phyloP scores from a whole-genome alignment of 768 basidiomycete genomes.

The Pisolithus microcarpus region DNA sequence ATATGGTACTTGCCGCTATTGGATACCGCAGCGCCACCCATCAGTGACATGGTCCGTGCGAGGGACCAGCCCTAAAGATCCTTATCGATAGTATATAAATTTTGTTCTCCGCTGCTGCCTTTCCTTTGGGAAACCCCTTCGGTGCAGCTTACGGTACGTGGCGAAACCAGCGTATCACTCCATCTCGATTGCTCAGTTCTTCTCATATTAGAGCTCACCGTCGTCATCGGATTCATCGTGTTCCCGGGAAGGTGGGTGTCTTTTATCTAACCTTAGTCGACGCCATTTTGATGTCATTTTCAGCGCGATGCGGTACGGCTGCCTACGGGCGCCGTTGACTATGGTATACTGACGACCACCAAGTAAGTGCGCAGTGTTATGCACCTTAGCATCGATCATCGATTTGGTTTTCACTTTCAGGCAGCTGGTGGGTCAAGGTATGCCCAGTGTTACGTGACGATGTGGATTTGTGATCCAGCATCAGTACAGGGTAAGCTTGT shows the following conservation, averaged over 20 bases:
- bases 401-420: too few relatives aligned
- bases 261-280: too few relatives aligned
- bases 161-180: conserved; percentile 2
- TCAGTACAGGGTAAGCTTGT: too few relatives aligned
- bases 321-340: too few relatives aligned
- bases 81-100: conserved; percentile 9
- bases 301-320: not conserved
- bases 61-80: conserved; percentile 26
- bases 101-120: not conserved
- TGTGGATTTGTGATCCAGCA: too few relatives aligned
- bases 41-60: conserved; percentile 10
- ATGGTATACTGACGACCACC: too few relatives aligned
- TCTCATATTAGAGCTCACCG: not conserved
- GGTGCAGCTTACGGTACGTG: conserved; percentile 11
- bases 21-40: not conserved
- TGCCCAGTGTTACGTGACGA: too few relatives aligned
- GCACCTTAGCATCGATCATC: too few relatives aligned
- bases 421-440: too few relatives aligned
- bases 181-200: not conserved
- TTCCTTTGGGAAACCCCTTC: conserved; percentile 29
- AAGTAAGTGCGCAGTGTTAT: too few relatives aligned
- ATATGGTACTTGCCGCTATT: not conserved
- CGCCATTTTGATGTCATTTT: too few relatives aligned
- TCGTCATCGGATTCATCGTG: not conserved
- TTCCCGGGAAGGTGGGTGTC: not conserved